phyloP scores from a whole-genome alignment of 1,284 basidiomycete species.

The Fistulinella cinereoalba region DNA sequence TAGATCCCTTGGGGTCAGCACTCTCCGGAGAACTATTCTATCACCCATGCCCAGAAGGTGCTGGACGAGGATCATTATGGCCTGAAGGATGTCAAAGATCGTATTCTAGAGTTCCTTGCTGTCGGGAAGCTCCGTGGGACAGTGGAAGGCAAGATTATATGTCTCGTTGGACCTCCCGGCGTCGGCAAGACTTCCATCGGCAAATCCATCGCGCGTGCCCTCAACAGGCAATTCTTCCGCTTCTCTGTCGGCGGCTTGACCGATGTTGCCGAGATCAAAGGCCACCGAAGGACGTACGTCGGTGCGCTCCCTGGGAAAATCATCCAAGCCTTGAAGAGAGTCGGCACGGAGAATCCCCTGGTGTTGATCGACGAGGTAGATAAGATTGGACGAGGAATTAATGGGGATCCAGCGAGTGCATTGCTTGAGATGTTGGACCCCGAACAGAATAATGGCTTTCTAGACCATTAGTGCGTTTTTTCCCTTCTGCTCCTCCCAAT shows the following conservation, averaged over 20 bases:
- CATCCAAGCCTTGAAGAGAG: conserved; percentile 95
- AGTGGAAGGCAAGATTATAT: conserved; percentile 98
- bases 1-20: conserved; percentile 96
- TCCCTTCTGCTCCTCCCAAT: neutral
- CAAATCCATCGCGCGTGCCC: conserved; percentile 89
- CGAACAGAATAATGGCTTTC: conserved; percentile 94
- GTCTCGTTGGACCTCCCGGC: conserved; percentile 94
- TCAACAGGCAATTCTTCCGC: conserved; percentile 88
- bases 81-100: conserved; percentile 92
- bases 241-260: conserved; percentile 97
- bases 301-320: conserved; percentile 97
- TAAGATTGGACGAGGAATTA: conserved; percentile 95
- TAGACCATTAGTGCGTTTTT: conserved; percentile 85
- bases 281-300: conserved; percentile 95
- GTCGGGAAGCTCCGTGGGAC: conserved; percentile 96
- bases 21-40: conserved; percentile 91
- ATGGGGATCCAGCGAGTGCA: conserved; percentile 94
- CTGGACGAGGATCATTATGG: conserved; percentile 98
- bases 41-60: conserved; percentile 80
- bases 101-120: conserved; percentile 97
- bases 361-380: conserved; percentile 98
- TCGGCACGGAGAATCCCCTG: conserved; percentile 95
- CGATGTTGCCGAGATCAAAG: conserved; percentile 99
- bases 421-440: conserved; percentile 97
- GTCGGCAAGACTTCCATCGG: conserved; percentile 96